Evolutionary conservation across 2,329 filamentous ascomycete genomes (phyloP).

Genomic region (Pestalotiopsis sp.): DNA sequence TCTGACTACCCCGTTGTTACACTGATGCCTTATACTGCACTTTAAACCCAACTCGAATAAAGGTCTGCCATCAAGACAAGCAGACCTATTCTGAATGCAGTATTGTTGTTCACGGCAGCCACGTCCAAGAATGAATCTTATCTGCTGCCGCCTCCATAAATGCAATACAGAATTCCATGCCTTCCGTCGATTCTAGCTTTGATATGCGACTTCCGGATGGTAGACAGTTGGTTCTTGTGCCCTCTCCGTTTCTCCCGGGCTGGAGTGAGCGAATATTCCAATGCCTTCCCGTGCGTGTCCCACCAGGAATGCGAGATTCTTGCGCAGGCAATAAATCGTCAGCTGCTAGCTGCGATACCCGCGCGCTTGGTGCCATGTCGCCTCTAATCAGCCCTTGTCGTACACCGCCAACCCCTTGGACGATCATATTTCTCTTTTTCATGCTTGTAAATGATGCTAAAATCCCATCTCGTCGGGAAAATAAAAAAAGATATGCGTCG

Average conservation of each 20-base stretch:
- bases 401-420: conserved; percentile 28
- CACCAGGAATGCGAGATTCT: conserved; percentile 27
- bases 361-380: conserved; percentile 28
- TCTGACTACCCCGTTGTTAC: background rate
- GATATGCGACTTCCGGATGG: background rate
- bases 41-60: background rate
- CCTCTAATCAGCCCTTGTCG: conserved; percentile 29
- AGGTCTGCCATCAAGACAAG: background rate
- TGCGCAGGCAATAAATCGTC: conserved; percentile 23
- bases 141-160: background rate
- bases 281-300: conserved; percentile 21
- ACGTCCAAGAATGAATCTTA: background rate
- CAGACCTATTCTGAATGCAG: background rate
- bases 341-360: conserved; percentile 23
- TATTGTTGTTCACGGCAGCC: background rate
- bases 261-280: conserved; percentile 18
- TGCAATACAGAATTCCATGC: background rate
- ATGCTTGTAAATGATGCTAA: conserved; percentile 14
- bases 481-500: conserved; percentile 14
- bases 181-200: background rate
- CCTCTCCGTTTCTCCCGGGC: background rate
- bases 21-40: background rate
- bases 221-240: background rate
- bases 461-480: conserved; percentile 18
- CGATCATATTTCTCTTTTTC: background rate